Evolutionary conservation across 768 basidiomycete species (phyloP), one percentile per base, ranked within the genome.

Genomic region (Podaxis sp.): DNA sequence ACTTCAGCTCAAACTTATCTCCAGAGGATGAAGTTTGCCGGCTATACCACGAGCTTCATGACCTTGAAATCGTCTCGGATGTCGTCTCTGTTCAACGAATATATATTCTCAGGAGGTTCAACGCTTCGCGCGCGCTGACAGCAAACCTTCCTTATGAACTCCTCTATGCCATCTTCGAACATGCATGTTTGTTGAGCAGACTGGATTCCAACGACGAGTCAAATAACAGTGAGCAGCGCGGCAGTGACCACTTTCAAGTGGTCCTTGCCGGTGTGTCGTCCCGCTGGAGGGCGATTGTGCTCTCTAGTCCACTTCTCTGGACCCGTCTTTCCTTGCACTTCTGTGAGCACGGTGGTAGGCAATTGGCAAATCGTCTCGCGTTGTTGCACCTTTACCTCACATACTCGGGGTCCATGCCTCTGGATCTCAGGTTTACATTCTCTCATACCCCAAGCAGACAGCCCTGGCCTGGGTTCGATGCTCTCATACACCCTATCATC

Each of bases 201-300:
- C 36, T 55, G 4, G 53, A 9, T 9, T 33, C 33, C 33, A 33
- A 9, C 33, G 33, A 33, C 8, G 33, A 33, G 33, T 33, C 15
- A 19, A 28, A 26, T 2, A 9, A 24, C 4, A 8, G 24, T 26
- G 8, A 22, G 12, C 2, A 26, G 3, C 11, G 9, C 6, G 48
- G 19, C 26, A 51, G 22, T 26, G 22, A 44, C 39, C 56, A 57
- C 42, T 57, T 57, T 26, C 39, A 40, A 9, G 56, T 57, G 12
- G 40, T 57, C 15, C 56, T 57, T 44, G 39, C 56, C 26, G 5
- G 56, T 26, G 56, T 57, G 15, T 57, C 56, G 13, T 44, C 56
- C 12, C 42, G 24, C 42, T 57, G 42, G 56, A 40, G 56, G n/a
- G 42, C 26, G 24, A 12, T 57, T n/a, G 22, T 57, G 2, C 40